These are phyloP conservation scores for Candida suzukii DNA, from an alignment of 805 yeast genomes.

Conservation along the genomic window DNA sequence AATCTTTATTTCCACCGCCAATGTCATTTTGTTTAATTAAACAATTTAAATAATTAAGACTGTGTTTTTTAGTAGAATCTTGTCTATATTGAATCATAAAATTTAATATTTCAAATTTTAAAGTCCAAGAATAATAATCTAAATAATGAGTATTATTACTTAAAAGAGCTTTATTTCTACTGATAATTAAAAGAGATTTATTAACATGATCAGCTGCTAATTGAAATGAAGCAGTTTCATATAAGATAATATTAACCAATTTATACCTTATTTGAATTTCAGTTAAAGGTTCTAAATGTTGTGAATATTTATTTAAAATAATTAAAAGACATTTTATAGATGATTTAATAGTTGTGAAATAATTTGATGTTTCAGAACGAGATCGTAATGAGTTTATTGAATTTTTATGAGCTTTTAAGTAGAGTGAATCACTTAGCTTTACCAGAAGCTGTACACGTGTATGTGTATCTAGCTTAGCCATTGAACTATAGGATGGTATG, in stretches of 20 bases:
- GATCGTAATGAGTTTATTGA: slow-evolving; percentile 9
- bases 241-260: slow-evolving; percentile 29
- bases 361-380: slow-evolving; percentile 14
- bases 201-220: slow-evolving; percentile 32
- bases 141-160: slow-evolving; percentile 12
- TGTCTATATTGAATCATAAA: slow-evolving; percentile 28
- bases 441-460: no score
- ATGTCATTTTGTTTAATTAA: slow-evolving; percentile 14
- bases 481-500: no score
- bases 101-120: slow-evolving; percentile 29
- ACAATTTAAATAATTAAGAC: slow-evolving; percentile 26
- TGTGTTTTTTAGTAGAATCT: slow-evolving; percentile 15
- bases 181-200: slow-evolving; percentile 23
- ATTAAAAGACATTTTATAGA: slow-evolving; percentile 31
- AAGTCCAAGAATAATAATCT: slow-evolving; percentile 10
- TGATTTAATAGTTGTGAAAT: slow-evolving; percentile 26
- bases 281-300: slow-evolving; percentile 21
- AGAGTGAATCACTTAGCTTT: slow-evolving; percentile 8
- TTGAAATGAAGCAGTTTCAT: slow-evolving; percentile 34
- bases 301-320: slow-evolving; percentile 23
- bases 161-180: slow-evolving; percentile 20
- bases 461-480: no score
- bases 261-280: slow-evolving; percentile 29
- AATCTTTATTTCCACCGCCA: slow-evolving; percentile 7
- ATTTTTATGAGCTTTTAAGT: slow-evolving; percentile 10